Evolutionary conservation across 192 early-diverging fungal genomes (phyloP), one percentile per base, ranked within the genome.

Genomic region (Coemansia guatemalensis): DNA sequence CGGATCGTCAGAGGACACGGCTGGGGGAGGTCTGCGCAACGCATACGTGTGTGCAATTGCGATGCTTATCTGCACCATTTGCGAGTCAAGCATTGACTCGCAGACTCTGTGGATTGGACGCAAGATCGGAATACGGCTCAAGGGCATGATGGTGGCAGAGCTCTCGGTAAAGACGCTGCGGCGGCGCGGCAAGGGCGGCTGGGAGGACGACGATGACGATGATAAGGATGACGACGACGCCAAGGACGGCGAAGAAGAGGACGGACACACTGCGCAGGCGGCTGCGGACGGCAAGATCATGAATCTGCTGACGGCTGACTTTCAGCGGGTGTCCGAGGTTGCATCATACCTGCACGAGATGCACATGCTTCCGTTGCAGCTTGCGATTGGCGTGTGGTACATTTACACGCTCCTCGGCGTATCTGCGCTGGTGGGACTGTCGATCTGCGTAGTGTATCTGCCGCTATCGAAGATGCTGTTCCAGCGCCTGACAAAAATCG

Each of bases 321-420:
- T 89, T 3, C 71, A 80, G 26, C 86, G 86, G n/a, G 75, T 92
- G 8, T 69, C 80, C 8, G 85, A 85, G 44, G 82, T 83, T 14
- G 55, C 69, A 22, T 62, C 68, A 50, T 86, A 84, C 61, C 75
- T 90, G 4, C 85, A 86, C 62, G 82, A 86, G 39, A 47, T 89
- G 12, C 89, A 89, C 48, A 63, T 71, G 33, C 76, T 81, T 58
- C 88, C 90, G 8, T 55, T 90, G 25, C 82, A 85, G 55, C 80
- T 91, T 50, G 26, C 86, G 14, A 79, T 93, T 23, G 88, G 86
- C 21, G 81, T 93, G 30, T 69, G 73, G 64, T 84, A 83, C 58
- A 82, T 97, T 60, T 89, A 92, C 57, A 61, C 55, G 58, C 71
- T 97, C 26, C 78, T 97, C 39, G 95, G 95, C 6, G 75, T 83